Conservation (phyloP, 805 yeast species). For the Starmerella floricola region DNA sequence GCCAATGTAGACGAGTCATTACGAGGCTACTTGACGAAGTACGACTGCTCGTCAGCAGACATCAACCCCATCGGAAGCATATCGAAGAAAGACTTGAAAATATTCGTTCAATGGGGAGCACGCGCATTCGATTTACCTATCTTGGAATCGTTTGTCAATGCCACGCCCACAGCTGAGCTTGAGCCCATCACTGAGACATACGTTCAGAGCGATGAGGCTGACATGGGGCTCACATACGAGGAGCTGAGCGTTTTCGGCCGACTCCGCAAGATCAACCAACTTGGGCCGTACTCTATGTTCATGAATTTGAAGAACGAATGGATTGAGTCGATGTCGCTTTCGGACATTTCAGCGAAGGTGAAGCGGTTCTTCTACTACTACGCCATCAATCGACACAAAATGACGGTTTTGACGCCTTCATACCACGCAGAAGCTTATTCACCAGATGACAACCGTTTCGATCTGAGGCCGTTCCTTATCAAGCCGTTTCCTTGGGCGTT, state of each 20-base stretch:
- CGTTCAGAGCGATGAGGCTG: slow-evolving; percentile 91
- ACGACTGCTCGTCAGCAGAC: slow-evolving; percentile 96
- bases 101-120: slow-evolving; percentile 72
- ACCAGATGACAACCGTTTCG: slow-evolving; percentile 95
- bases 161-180: slow-evolving; percentile 95
- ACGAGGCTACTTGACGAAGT: slow-evolving; percentile 90
- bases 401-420: slow-evolving; percentile 93
- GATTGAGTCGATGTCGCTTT: slow-evolving; percentile 63
- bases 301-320: slow-evolving; percentile 80
- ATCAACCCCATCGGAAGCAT: slow-evolving; percentile 98
- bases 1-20: slow-evolving; percentile 96
- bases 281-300: slow-evolving; percentile 96
- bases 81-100: slow-evolving; percentile 82
- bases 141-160: slow-evolving; percentile 63
- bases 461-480: slow-evolving; percentile 87
- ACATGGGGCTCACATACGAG: slow-evolving; percentile 97
- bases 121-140: slow-evolving; percentile 61
- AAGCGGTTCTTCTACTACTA: slow-evolving; percentile 86
- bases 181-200: slow-evolving; percentile 90
- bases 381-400: slow-evolving; percentile 92
- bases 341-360: slow-evolving; percentile 81
- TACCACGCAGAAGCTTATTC: slow-evolving; percentile 98
- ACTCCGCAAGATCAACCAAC: slow-evolving; percentile 78
- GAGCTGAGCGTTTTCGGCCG: slow-evolving; percentile 85
- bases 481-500: slow-evolving; percentile 88